A percentile compares a stretch with the other conserved stretches of the same genome.
Conservation (phyloP, 257 asterid species). For the Jacaranda copaia region DNA sequence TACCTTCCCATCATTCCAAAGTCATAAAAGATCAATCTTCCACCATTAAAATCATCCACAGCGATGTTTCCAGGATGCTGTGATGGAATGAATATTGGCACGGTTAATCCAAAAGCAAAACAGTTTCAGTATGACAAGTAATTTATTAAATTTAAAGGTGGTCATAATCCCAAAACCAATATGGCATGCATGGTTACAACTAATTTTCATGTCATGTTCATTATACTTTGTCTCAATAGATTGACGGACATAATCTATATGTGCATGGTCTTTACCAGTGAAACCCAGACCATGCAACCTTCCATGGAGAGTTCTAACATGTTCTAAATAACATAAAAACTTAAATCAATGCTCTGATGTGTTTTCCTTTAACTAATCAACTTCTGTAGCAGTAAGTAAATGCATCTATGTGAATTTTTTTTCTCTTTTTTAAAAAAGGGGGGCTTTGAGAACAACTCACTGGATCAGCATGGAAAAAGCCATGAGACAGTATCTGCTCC, state of each 20-base stretch:
- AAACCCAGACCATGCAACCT: no score
- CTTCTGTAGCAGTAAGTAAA: background rate
- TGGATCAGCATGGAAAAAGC: constrained; percentile 94
- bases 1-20: constrained; percentile 96
- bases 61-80: constrained; percentile 97
- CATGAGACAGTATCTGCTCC: constrained; percentile 93
- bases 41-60: constrained; percentile 88
- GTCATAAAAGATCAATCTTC: constrained; percentile 84
- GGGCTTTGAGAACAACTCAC: constrained; percentile 44
- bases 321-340: background rate
- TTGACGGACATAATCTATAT: background rate
- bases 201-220: constrained; percentile 6
- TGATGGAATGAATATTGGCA: constrained; percentile 20
- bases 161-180: background rate
- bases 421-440: no score
- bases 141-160: background rate
- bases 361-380: no score
- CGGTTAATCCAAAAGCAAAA: constrained; percentile 25
- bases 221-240: constrained; percentile 11
- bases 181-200: background rate
- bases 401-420: background rate
- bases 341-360: background rate
- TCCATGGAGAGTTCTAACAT: background rate
- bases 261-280: no score
- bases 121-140: background rate